Evolutionary conservation across 768 basidiomycete species (phyloP), one percentile per base, ranked within the genome.

Genomic region (Cystofilobasidium bisporidii): DNA sequence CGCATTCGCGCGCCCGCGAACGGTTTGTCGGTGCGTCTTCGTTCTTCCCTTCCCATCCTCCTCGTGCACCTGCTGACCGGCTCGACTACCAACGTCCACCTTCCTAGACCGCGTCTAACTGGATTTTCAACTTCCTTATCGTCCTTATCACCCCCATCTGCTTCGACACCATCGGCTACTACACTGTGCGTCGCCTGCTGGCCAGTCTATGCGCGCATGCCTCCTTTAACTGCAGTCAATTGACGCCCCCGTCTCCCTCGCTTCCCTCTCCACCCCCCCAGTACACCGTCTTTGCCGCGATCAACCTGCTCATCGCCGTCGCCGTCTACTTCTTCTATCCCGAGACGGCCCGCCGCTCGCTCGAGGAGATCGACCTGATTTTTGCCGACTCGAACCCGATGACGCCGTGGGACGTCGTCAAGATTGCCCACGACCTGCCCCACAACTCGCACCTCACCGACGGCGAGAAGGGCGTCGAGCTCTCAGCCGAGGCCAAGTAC

Each of bases 1-100:
- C 79, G 81, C 32, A 83, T 86, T 72, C 80, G 85, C 64, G 85
- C 83, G 8, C 83, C 84, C 0, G 85, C 85, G 17, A 86, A 86
- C 69, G 85, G 50, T 26, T n/a, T n/a, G n/a, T n/a, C n/a, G n/a
- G n/a, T n/a, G n/a, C n/a, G n/a, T n/a, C n/a, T n/a, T n/a, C n/a
- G n/a, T n/a, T n/a, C n/a, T n/a, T n/a, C n/a, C n/a, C n/a, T n/a
- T n/a, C n/a, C n/a, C n/a, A n/a, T n/a, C n/a, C n/a, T n/a, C n/a
- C n/a, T 72, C 80, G 85, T 64, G 85, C 83, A 9, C 83, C 84
- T 0, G 85, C 85, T 17, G 85, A 86, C 69, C 85, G 53, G 1
- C 53, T 56, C n/a, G n/a, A n/a, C n/a, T n/a, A n/a, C n/a, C n/a
- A n/a, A n/a, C n/a, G n/a, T n/a, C n/a, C n/a, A n/a, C n/a, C n/a